These are phyloP conservation scores for Apiotrichum laibachii DNA, from an alignment of 1,284 basidiomycete species.

Conservation along the genomic window DNA sequence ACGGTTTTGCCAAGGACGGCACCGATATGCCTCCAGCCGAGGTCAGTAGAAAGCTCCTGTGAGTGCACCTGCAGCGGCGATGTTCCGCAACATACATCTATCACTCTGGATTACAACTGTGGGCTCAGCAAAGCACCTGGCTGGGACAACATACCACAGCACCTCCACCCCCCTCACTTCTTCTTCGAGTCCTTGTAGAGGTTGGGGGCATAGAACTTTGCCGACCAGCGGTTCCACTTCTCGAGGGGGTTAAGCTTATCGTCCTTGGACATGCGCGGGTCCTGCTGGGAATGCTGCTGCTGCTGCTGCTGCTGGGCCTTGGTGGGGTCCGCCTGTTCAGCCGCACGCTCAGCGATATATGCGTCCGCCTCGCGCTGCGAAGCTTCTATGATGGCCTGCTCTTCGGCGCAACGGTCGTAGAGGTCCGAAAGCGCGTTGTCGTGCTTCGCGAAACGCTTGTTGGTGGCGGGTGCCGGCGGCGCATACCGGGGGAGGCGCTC, in stretches of 20 bases:
- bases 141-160: too few relatives aligned
- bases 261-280: neutral
- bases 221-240: constrained; percentile 4
- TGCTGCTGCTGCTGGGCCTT: neutral
- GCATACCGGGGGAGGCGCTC: neutral
- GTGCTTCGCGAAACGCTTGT: constrained; percentile 3
- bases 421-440: neutral
- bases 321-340: too few relatives aligned
- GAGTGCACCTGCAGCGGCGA: too few relatives aligned
- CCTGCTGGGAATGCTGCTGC: neutral
- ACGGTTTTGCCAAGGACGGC: too few relatives aligned
- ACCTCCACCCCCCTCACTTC: too few relatives aligned
- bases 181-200: neutral
- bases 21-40: too few relatives aligned
- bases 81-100: too few relatives aligned
- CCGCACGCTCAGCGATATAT: neutral
- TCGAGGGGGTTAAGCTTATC: neutral
- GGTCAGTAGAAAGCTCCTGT: too few relatives aligned
- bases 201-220: constrained; percentile 9
- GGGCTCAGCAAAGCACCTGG: too few relatives aligned
- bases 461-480: neutral
- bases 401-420: neutral
- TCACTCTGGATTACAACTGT: too few relatives aligned
- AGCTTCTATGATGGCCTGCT: neutral
- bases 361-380: neutral